Conservation (phyloP, 371 early-diverging fungal genomes). For the Astathelohania contejeani region DNA sequence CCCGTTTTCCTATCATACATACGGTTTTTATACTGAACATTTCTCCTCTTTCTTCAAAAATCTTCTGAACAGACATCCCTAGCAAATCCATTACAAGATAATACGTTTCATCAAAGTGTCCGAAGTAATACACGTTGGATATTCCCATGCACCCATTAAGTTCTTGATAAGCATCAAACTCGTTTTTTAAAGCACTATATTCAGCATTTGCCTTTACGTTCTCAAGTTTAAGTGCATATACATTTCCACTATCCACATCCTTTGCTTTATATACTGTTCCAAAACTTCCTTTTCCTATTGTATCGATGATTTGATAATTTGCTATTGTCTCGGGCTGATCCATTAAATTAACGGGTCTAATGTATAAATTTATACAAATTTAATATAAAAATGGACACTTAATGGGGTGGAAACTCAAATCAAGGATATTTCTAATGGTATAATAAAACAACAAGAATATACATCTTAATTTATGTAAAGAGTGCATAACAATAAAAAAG, state of each 20-base stretch:
- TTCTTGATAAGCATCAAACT: conserved; percentile 28
- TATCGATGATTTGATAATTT: conserved; percentile 1
- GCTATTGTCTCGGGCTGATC: neutral
- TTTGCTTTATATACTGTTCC: conserved; percentile 43
- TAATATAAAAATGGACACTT: too few species aligned
- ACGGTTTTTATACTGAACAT: conserved; percentile 32
- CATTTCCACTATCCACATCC: conserved; percentile 8
- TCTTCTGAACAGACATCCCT: conserved; percentile 27
- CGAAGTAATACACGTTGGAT: conserved; percentile 31
- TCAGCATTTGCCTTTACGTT: neutral
- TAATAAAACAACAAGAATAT: too few species aligned
- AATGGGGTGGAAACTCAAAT: too few species aligned
- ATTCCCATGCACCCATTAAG: conserved; percentile 29
- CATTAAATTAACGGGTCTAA: too few species aligned
- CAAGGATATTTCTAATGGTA: too few species aligned
- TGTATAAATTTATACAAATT: too few species aligned
- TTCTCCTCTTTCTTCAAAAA: conserved; percentile 26
- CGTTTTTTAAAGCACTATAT: conserved; percentile 38
- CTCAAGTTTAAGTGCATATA: conserved; percentile 41
- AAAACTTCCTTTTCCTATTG: conserved; percentile 42
- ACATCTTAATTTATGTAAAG: too few species aligned
- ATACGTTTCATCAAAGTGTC: conserved; percentile 10
- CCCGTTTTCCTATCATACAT: conserved; percentile 28
- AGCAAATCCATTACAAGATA: conserved; percentile 43
- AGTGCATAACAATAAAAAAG: too few species aligned